Evolutionary conservation across 331 rosid species (phyloP).

Genomic region (Dryas integrifolia): DNA sequence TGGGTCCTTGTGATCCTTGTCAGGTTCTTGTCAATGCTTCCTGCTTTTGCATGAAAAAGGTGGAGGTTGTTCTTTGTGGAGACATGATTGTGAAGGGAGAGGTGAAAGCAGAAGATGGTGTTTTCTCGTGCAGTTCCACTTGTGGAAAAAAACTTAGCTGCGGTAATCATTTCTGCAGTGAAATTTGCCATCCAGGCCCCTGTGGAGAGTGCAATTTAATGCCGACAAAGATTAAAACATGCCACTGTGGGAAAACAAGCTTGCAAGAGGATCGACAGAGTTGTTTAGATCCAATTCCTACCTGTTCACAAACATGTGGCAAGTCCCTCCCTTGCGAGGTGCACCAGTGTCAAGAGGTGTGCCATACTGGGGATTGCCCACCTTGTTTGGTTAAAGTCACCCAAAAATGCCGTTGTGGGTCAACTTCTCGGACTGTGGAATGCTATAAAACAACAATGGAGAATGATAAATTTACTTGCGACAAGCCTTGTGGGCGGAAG

Average conservation of each 20-base stretch:
- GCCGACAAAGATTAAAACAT: slow-evolving; percentile 63
- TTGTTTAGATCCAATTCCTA: slow-evolving; percentile 85
- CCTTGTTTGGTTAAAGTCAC: slow-evolving; percentile 64
- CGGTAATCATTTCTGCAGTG: slow-evolving; percentile 69
- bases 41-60: slow-evolving; percentile 69
- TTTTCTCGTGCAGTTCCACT: slow-evolving; percentile 62
- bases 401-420: slow-evolving; percentile 80
- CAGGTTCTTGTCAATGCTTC: slow-evolving; percentile 56
- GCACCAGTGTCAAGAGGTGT: slow-evolving; percentile 62
- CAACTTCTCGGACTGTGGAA: slow-evolving; percentile 65
- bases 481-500: slow-evolving; percentile 76
- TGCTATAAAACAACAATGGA: slow-evolving; percentile 59
- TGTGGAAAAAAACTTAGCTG: slow-evolving; percentile 67
- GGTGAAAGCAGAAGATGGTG: slow-evolving; percentile 59
- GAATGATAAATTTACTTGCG: slow-evolving; percentile 62
- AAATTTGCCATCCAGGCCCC: slow-evolving; percentile 78
- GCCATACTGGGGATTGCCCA: slow-evolving; percentile 83
- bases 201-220: slow-evolving; percentile 64
- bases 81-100: slow-evolving; percentile 74
- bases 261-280: slow-evolving; percentile 63
- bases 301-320: slow-evolving; percentile 65
- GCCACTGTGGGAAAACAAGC: slow-evolving; percentile 78
- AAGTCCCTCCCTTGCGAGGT: slow-evolving; percentile 57
- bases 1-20: slow-evolving; percentile 81
- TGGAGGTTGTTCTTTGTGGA: slow-evolving; percentile 66